Base-by-base conservation (phyloP, 805 yeast species). In the Kuraishia floccosa region DNA sequence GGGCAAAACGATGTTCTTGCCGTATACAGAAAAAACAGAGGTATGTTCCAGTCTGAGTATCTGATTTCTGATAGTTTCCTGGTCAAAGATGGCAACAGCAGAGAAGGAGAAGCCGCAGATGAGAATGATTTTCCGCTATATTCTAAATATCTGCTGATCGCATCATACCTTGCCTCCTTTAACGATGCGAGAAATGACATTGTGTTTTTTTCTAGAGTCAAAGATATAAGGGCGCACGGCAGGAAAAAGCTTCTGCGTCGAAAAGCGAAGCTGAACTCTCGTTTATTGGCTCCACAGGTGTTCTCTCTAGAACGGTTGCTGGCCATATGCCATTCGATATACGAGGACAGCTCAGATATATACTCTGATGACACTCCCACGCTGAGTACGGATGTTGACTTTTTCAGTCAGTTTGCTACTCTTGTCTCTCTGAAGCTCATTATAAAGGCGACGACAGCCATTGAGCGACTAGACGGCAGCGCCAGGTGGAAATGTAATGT, bases 101-200 rank as follows among this genome's bases (percentile, higher is more conserved):
- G 17, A 23, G 12, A 27, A 32, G 28, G 10, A 24, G 35, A 4
- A 16, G 14, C 18, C 7, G 14, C n/a, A 18, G 17, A 16, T 8
- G 17, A 33, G 15, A 16, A 37, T 31, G 77, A 75, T 39, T 54
- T 82, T 25, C 73, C 87, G 0, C 47, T 46, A 6, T 65, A 70
- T 30, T 68, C 89, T 2, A 80, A 82, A 45, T 83, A 68, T 45
- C 53, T 87, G n/a, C 52, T 86, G 11, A 66, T 85, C 20, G 84
- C 95, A 1, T 76, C 94, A 1, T 87, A 80, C 49, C 55, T 86
- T 29, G 93, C 94, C 1, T 84, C 95, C 0, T 81, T 70, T 46
- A 71, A 74, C 34, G 81, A 78, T 19, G 74, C 78, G 2, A 68
- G 72, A 37, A 68, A 67, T 44, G 96, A 86, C 50, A 56, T 75